These are phyloP conservation scores for Cornus controversa DNA, from an alignment of 148 eudicot species.

Conservation along the genomic window DNA sequence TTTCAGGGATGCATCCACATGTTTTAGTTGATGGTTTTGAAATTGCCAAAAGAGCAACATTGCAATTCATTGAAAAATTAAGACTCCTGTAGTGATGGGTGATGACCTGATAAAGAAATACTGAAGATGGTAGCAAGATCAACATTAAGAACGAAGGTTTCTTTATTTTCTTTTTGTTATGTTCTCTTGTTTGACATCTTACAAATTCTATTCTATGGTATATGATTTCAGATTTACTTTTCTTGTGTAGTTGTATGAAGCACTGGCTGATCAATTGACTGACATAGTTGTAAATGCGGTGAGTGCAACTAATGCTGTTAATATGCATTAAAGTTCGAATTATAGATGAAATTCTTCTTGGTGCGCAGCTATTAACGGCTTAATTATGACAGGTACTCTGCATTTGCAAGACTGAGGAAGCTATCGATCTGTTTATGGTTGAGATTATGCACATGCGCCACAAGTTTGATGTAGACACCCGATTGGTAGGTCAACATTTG, in stretches of 20 bases:
- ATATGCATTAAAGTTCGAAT: not conserved
- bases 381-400: conserved; percentile 69
- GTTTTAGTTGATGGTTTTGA: conserved; percentile 96
- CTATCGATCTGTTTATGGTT: conserved; percentile 95
- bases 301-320: conserved; percentile 28
- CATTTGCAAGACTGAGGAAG: conserved; percentile 85
- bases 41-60: conserved; percentile 91
- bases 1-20: conserved; percentile 93
- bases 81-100: conserved; percentile 85
- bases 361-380: not conserved
- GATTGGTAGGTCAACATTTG: conserved; percentile 51
- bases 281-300: conserved; percentile 86
- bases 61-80: conserved; percentile 79
- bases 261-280: conserved; percentile 91
- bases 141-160: conserved; percentile 87
- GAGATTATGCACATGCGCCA: conserved; percentile 99
- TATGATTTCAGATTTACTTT: not conserved
- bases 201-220: not conserved
- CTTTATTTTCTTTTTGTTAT: not conserved
- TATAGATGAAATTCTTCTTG: not conserved
- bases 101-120: conserved; percentile 87
- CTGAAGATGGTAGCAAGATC: conserved; percentile 97
- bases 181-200: not conserved
- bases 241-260: conserved; percentile 67
- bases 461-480: conserved; percentile 95